phyloP scores from a whole-genome alignment of 495 filamentous ascomycete species.

The Bathelium albidoporum region DNA sequence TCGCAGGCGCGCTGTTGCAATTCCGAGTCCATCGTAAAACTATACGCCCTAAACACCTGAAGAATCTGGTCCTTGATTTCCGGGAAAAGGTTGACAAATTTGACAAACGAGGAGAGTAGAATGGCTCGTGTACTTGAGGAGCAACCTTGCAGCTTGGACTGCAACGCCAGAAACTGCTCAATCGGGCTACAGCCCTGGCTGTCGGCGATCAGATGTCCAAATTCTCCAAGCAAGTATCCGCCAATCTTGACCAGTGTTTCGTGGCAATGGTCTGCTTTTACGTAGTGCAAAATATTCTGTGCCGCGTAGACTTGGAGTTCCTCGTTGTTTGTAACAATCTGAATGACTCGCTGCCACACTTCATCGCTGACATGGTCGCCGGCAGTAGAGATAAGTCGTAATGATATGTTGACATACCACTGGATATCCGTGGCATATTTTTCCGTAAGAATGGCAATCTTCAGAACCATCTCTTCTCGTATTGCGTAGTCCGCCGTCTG shows the following conservation, averaged over 20 bases:
- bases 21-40: slow-evolving; percentile 89
- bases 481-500: slow-evolving; percentile 96
- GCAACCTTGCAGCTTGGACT: slow-evolving; percentile 79
- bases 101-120: slow-evolving; percentile 88
- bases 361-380: slow-evolving; percentile 99
- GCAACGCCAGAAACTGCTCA: slow-evolving; percentile 90
- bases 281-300: slow-evolving; percentile 77
- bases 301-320: slow-evolving; percentile 95
- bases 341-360: slow-evolving; percentile 98
- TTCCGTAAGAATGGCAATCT: slow-evolving; percentile 95
- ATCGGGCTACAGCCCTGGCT: slow-evolving; percentile 88
- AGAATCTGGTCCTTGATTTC: slow-evolving; percentile 96
- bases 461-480: slow-evolving; percentile 97
- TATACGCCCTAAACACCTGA: slow-evolving; percentile 82
- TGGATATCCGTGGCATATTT: slow-evolving; percentile 97
- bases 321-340: slow-evolving; percentile 99
- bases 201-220: slow-evolving; percentile 96
- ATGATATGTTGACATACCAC: slow-evolving; percentile 98
- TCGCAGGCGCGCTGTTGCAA: slow-evolving; percentile 95
- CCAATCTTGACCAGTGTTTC: slow-evolving; percentile 97
- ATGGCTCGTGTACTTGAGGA: slow-evolving; percentile 86
- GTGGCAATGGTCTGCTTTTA: slow-evolving; percentile 86
- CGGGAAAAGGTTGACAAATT: slow-evolving; percentile 96
- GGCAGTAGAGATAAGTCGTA: slow-evolving; percentile 89
- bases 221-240: slow-evolving; percentile 90